A percentile compares a stretch with the other conserved stretches of the same genome.
phyloP scores from a whole-genome alignment of 1,284 basidiomycete species.

The Heterobasidion irregulare region DNA sequence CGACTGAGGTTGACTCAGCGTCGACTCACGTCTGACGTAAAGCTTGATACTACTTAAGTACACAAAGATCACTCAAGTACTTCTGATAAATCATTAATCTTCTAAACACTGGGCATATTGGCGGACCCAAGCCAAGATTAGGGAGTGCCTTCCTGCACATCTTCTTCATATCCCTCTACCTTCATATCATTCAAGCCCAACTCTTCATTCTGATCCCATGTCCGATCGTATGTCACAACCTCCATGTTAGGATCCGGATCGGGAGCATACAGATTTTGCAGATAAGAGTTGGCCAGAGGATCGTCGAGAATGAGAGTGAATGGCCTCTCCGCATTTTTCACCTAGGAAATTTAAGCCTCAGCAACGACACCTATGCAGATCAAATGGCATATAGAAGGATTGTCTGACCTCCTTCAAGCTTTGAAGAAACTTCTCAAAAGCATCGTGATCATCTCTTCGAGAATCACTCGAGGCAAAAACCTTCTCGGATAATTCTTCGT shows the following conservation, averaged over 20 bases:
- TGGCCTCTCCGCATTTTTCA: slow-evolving; percentile 67
- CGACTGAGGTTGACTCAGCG: no score
- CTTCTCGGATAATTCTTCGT: slow-evolving; percentile 91
- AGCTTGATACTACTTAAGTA: neutral
- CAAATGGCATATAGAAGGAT: neutral
- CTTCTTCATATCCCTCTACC: slow-evolving; percentile 74
- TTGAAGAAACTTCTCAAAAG: slow-evolving; percentile 73
- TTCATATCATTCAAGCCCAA: slow-evolving; percentile 96
- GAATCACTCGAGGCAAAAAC: slow-evolving; percentile 81
- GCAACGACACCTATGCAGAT: neutral
- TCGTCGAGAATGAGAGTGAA: slow-evolving; percentile 96
- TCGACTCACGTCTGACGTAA: neutral
- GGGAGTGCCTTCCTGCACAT: slow-evolving; percentile 1
- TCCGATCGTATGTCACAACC: slow-evolving; percentile 78
- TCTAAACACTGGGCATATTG: slow-evolving; percentile 1
- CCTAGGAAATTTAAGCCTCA: slow-evolving; percentile 27
- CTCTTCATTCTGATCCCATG: slow-evolving; percentile 91
- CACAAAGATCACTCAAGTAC: neutral
- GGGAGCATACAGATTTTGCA: slow-evolving; percentile 93
- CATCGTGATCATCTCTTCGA: slow-evolving; percentile 25
- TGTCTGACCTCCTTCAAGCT: slow-evolving; percentile 66
- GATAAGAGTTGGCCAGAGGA: slow-evolving; percentile 90
- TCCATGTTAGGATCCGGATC: slow-evolving; percentile 90
- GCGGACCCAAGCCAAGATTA: neutral
- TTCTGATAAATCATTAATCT: neutral